Conservation (phyloP, 1,139 yeast genomes). For the Nakaseomyces sp. region DNA sequence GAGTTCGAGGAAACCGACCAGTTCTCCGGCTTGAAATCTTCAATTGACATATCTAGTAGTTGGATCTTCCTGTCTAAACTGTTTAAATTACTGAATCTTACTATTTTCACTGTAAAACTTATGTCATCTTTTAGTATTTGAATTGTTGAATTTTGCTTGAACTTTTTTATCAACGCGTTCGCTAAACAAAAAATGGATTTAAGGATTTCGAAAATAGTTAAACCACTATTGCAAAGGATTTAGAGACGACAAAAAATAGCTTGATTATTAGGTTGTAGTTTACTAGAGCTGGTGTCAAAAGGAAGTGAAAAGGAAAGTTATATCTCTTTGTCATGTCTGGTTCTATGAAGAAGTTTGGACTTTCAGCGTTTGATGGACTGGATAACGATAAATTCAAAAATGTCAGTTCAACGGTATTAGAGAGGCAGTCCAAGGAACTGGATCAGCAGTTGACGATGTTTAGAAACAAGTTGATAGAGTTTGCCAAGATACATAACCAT, state of each 20-base stretch:
- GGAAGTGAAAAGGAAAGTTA: too few species aligned
- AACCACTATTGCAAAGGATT: too few species aligned
- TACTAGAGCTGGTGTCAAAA: too few species aligned
- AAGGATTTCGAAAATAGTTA: too few species aligned
- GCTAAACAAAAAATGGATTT: too few species aligned
- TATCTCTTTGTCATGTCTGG: neutral
- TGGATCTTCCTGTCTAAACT: too few species aligned
- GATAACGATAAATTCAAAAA: constrained; percentile 13
- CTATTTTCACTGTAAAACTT: too few species aligned
- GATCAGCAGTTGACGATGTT: constrained; percentile 52
- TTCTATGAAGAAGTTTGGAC: constrained; percentile 26
- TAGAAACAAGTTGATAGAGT: constrained; percentile 50
- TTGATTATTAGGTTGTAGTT: too few species aligned
- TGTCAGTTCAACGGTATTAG: constrained; percentile 23
- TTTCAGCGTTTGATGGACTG: constrained; percentile 23
- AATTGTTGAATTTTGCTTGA: neutral
- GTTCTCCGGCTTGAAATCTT: constrained; percentile 40
- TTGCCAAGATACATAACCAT: constrained; percentile 53
- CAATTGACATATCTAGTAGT: constrained; percentile 11
- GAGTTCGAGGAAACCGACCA: constrained; percentile 68
- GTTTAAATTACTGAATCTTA: too few species aligned
- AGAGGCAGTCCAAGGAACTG: constrained; percentile 43
- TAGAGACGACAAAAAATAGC: too few species aligned
- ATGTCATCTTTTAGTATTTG: too few species aligned
- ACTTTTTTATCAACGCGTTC: too few species aligned